These are phyloP conservation scores for Fistulina hepatica DNA, from an alignment of 1,284 basidiomycete species.

Conservation along the genomic window DNA sequence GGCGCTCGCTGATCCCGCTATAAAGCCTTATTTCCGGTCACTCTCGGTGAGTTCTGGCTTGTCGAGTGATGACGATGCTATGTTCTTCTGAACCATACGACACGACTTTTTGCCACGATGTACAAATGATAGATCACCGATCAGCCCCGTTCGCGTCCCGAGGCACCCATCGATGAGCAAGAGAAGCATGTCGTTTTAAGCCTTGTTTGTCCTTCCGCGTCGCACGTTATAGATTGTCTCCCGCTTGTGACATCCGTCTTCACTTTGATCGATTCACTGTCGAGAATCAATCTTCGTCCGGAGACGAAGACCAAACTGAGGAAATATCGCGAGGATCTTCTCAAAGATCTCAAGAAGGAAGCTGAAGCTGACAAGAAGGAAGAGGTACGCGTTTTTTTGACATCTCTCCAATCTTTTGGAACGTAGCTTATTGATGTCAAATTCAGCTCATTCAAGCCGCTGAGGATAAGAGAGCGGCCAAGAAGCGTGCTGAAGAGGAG, in stretches of 20 bases:
- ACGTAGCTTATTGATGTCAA: constrained; percentile 14
- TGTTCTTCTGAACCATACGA: constrained; percentile 6
- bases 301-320: constrained; percentile 71
- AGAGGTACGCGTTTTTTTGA: constrained; percentile 34
- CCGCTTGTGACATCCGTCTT: constrained; percentile 59
- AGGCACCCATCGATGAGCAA: constrained; percentile 33
- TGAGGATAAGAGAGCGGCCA: constrained; percentile 61
- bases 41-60: constrained; percentile 38
- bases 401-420: no score
- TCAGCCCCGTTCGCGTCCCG: constrained; percentile 65
- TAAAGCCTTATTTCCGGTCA: constrained; percentile 69
- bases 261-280: constrained; percentile 60
- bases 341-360: constrained; percentile 58
- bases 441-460: constrained; percentile 8
- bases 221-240: constrained; percentile 32
- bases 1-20: constrained; percentile 50
- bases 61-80: constrained; percentile 4
- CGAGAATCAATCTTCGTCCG: constrained; percentile 54
- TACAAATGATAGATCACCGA: constrained; percentile 54
- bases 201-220: constrained; percentile 44
- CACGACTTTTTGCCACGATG: no score
- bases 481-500: constrained; percentile 66
- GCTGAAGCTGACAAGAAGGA: constrained; percentile 59
- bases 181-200: constrained; percentile 67
- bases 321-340: constrained; percentile 60